Evolutionary conservation across 2,329 filamentous ascomycete genomes (phyloP).

Genomic region (Stylonectria norvegica): DNA sequence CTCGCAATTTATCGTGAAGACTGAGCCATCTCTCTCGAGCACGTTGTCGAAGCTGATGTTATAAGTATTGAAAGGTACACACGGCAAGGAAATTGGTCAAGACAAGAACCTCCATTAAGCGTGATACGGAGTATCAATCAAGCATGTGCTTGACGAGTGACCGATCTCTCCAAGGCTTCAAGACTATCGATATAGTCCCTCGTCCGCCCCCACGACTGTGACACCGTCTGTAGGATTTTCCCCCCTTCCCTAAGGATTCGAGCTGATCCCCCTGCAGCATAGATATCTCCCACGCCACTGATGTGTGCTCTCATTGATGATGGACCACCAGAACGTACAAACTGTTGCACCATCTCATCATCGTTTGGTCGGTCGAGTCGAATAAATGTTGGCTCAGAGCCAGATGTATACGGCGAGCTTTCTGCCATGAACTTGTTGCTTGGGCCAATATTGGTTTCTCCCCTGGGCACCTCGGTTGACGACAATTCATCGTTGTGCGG

Average conservation of each 20-base stretch:
- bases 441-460: slow-evolving; percentile 3
- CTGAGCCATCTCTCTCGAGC: too few species aligned
- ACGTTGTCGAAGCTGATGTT: too few species aligned
- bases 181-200: slow-evolving; percentile 5
- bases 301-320: slow-evolving; percentile 47
- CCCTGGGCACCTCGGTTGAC: too few species aligned
- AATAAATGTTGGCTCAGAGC: slow-evolving; percentile 39
- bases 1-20: too few species aligned
- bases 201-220: slow-evolving; percentile 17
- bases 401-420: slow-evolving; percentile 2
- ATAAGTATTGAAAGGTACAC: too few species aligned
- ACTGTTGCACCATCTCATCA: slow-evolving; percentile 56
- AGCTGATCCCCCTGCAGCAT: slow-evolving; percentile 10
- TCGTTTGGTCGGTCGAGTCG: slow-evolving; percentile 54
- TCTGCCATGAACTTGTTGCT: not conserved
- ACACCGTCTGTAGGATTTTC: slow-evolving; percentile 15
- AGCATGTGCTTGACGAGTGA: too few species aligned
- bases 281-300: slow-evolving; percentile 51
- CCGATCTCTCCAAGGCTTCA: too few species aligned
- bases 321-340: slow-evolving; percentile 44
- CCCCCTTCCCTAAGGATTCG: slow-evolving; percentile 21
- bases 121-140: too few species aligned
- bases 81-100: too few species aligned
- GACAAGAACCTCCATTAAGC: too few species aligned
- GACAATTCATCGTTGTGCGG: too few species aligned